phyloP scores from a whole-genome alignment of 1,284 basidiomycete genomes.

The Ganoderma multipileum region DNA sequence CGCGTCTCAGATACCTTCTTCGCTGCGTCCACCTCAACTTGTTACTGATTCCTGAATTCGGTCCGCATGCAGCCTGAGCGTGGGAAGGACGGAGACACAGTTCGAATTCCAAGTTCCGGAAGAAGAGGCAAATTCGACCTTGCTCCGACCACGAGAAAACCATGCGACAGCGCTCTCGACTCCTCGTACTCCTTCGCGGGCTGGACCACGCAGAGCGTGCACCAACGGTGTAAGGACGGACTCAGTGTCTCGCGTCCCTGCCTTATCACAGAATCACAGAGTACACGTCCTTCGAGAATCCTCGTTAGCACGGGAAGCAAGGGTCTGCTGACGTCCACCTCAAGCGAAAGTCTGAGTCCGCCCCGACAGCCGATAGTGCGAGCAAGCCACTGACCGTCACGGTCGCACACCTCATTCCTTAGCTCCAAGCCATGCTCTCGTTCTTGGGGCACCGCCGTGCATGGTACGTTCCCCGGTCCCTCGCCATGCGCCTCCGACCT shows the following conservation, averaged over 20 bases:
- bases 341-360: neutral
- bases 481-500: neutral
- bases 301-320: neutral
- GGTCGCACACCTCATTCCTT: conserved; percentile 3
- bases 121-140: neutral
- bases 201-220: neutral
- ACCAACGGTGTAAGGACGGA: neutral
- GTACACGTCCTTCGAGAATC: neutral
- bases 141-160: neutral
- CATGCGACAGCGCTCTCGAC: neutral
- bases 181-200: neutral
- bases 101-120: neutral
- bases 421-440: conserved; percentile 33
- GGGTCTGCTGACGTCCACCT: conserved; percentile 3
- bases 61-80: neutral
- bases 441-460: conserved; percentile 41
- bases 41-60: neutral
- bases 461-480: conserved; percentile 37
- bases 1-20: neutral
- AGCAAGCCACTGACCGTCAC: neutral
- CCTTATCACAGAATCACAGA: neutral
- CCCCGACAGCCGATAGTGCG: neutral
- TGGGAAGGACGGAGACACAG: neutral
- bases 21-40: neutral
- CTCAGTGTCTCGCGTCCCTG: neutral